Percentiles rank a stretch among this genome's conserved stretches.
Conservation (phyloP, 257 asterid genomes). For the Paulownia fortunei region DNA sequence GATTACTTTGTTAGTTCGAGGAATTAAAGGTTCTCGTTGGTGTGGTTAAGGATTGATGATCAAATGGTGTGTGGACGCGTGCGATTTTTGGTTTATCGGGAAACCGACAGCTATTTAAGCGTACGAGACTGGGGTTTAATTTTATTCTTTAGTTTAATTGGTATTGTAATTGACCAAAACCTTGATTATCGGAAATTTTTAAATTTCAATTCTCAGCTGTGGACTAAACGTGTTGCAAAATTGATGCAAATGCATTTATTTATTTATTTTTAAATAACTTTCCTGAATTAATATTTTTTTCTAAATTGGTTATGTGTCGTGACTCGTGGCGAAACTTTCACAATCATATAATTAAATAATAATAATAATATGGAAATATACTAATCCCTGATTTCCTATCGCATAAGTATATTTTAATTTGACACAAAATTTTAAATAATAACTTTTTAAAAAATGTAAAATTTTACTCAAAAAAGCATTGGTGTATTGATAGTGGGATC, state of each 20-base stretch:
- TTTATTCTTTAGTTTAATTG: background rate
- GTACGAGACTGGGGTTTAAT: background rate
- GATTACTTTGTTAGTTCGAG: background rate
- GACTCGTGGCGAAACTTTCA: too few species aligned
- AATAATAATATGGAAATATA: too few species aligned
- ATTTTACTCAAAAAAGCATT: too few species aligned
- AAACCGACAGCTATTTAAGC: slow-evolving; percentile 41
- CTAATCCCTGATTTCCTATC: too few species aligned
- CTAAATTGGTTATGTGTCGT: too few species aligned
- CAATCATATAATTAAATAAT: too few species aligned
- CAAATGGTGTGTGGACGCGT: slow-evolving; percentile 39
- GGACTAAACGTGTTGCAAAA: background rate
- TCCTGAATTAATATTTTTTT: too few species aligned
- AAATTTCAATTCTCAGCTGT: background rate
- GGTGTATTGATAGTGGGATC: too few species aligned
- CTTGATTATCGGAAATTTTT: background rate
- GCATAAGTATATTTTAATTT: background rate
- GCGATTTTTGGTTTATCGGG: slow-evolving; percentile 25
- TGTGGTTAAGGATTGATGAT: background rate
- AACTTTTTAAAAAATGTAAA: too few species aligned
- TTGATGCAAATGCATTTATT: background rate
- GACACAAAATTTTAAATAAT: too few species aligned
- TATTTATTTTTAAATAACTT: background rate
- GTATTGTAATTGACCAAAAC: background rate
- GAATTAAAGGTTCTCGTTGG: slow-evolving; percentile 21